A percentile compares a stretch with the other conserved stretches of the same genome.
These are phyloP conservation scores for Aspergillus quadrilineatus DNA, from an alignment of 2,329 filamentous ascomycete genomes.

Conservation along the genomic window DNA sequence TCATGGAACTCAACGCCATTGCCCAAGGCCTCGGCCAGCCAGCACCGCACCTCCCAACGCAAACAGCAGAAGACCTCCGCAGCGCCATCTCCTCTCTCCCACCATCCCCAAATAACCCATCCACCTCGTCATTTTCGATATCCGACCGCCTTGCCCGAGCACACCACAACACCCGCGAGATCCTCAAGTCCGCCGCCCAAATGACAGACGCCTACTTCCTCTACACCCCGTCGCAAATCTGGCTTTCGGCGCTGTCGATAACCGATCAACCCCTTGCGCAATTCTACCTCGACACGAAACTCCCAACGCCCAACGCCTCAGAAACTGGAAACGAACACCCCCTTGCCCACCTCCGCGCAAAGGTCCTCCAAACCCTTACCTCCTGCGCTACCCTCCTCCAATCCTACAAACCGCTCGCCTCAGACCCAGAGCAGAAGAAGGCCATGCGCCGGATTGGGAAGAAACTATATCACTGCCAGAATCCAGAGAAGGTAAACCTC, in stretches of 20 bases:
- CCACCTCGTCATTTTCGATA: slow-evolving; percentile 27
- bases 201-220: slow-evolving; percentile 97
- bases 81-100: slow-evolving; percentile 32
- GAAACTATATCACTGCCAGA: slow-evolving; percentile 51
- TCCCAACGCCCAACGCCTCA: slow-evolving; percentile 21
- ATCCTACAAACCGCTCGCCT: slow-evolving; percentile 39
- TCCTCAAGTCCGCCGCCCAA: slow-evolving; percentile 75
- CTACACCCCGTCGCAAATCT: slow-evolving; percentile 91
- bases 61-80: slow-evolving; percentile 34
- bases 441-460: slow-evolving; percentile 48
- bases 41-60: slow-evolving; percentile 29
- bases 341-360: slow-evolving; percentile 35
- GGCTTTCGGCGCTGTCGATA: slow-evolving; percentile 75
- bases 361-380: slow-evolving; percentile 38
- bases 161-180: slow-evolving; percentile 69
- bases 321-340: slow-evolving; percentile 17
- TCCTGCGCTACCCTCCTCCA: slow-evolving; percentile 42
- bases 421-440: slow-evolving; percentile 43
- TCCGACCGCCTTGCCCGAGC: slow-evolving; percentile 58
- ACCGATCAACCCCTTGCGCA: slow-evolving; percentile 59
- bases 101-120: slow-evolving; percentile 22
- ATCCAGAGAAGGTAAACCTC: slow-evolving; percentile 48
- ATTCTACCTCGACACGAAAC: slow-evolving; percentile 47
- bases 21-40: slow-evolving; percentile 57
- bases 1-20: slow-evolving; percentile 75